Base-by-base conservation (phyloP, 257 asterid genomes). In the Fraxinus anomala region DNA sequence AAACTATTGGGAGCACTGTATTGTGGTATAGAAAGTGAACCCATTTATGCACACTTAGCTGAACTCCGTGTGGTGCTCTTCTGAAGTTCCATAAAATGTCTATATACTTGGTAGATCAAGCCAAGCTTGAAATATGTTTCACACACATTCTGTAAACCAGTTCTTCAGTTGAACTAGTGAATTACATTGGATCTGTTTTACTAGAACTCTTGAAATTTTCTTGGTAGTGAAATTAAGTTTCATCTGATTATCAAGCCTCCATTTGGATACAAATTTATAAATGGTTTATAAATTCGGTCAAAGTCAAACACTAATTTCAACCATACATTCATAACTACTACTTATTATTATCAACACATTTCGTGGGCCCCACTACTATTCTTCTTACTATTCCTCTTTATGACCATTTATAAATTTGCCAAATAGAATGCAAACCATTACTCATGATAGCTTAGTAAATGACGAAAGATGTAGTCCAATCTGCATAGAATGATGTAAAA, bases 121-220 rank as follows among this genome's bases (percentile, higher is more conserved):
- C 56, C 56, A 47, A 14, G 56, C 56, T 47, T 4, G 56, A 47
- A 16, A 14, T 47, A 16, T 47, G 26, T 23, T 26, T 3, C 33
- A 23, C 24, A 54, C 67, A n/a, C 14, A 1, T 21, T 8, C 7
- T 21, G 30, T 59, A 59, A 59, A 59, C 13, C 16, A 21, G 30
- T 21, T 59, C 67, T 59, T n/a, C 67, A 59, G 67, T 6, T 21
- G 11, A 59, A n/a, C 28, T n/a, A 59, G 67, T 21, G 67, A 59
- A 8, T 63, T 24, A 63, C 34, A 23, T 23, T 26, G 69, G 16
- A 39, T 76, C 44, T 76, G 66, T 76, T 17, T 31, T n/a, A 68
- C 39, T 47, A n/a, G 2, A 56, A 40, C 54, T 42, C 49, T 61
- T 70, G 26, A 70, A 33, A 26, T 51, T 40, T 39, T 21, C 24